Conservation (phyloP, 139 green algal genomes). For the Yamagishiella unicocca region DNA sequence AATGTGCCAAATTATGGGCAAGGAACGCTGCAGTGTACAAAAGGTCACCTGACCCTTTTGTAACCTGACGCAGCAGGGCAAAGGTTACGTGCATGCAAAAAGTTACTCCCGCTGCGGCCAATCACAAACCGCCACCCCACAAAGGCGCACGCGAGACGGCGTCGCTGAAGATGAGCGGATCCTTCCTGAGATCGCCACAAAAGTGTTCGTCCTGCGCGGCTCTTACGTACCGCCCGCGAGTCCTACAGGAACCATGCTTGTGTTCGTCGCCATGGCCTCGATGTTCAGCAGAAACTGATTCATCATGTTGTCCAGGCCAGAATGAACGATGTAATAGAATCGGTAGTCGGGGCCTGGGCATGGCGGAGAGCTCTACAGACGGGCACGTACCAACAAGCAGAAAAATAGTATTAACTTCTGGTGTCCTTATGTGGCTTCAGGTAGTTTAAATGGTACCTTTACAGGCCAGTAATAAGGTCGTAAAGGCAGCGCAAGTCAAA, state of each 20-base stretch:
- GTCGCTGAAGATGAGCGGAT: not conserved
- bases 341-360: conserved; percentile 15
- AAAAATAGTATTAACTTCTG: not conserved
- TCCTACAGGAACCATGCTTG: not conserved
- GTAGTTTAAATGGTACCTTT: not conserved
- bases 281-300: not conserved
- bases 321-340: not conserved
- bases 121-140: too few species aligned
- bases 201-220: not conserved
- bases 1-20: too few species aligned
- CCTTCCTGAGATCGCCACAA: not conserved
- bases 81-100: not conserved
- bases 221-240: not conserved
- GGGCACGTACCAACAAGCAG: not conserved
- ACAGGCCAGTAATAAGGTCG: not conserved
- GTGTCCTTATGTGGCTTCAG: too few species aligned
- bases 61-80: too few species aligned
- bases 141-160: too few species aligned
- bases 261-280: not conserved
- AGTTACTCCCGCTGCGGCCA: too few species aligned
- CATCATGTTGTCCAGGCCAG: conserved; percentile 15
- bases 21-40: too few species aligned
- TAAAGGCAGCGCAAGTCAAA: not conserved
- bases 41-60: too few species aligned
- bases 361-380: not conserved